Percentiles rank a stretch among this genome's conserved stretches.
phyloP scores from a whole-genome alignment of 2,329 filamentous ascomycete species.

The Fusarium aywerte region DNA sequence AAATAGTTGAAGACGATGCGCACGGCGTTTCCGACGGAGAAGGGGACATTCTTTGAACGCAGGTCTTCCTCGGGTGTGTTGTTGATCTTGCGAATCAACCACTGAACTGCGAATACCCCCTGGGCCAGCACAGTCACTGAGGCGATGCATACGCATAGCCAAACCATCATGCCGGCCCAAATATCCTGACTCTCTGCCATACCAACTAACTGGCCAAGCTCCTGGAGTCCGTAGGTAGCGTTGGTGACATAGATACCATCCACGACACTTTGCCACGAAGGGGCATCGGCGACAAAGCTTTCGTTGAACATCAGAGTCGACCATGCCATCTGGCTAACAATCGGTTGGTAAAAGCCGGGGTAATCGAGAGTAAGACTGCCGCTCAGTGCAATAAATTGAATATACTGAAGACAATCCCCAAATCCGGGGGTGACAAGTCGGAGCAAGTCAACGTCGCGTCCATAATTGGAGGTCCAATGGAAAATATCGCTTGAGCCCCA shows the following conservation, averaged over 20 bases:
- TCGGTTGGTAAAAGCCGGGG: slow-evolving; percentile 93
- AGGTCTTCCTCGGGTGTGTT: slow-evolving; percentile 85
- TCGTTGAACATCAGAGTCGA: slow-evolving; percentile 92
- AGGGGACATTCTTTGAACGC: slow-evolving; percentile 90
- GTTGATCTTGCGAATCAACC: slow-evolving; percentile 77
- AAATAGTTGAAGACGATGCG: slow-evolving; percentile 94
- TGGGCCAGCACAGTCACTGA: slow-evolving; percentile 77
- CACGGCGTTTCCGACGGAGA: slow-evolving; percentile 81
- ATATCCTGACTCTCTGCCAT: slow-evolving; percentile 81
- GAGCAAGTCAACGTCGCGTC: slow-evolving; percentile 89
- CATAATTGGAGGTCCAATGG: slow-evolving; percentile 98
- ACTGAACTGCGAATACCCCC: slow-evolving; percentile 78
- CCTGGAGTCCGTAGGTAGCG: slow-evolving; percentile 81
- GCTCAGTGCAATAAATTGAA: slow-evolving; percentile 90
- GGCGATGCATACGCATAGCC: slow-evolving; percentile 81
- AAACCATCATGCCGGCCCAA: slow-evolving; percentile 94
- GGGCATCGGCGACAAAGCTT: slow-evolving; percentile 79
- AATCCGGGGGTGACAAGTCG: slow-evolving; percentile 95
- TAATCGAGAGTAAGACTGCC: slow-evolving; percentile 89
- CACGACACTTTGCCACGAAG: slow-evolving; percentile 72
- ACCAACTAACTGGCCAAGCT: slow-evolving; percentile 82
- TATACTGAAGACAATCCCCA: slow-evolving; percentile 95
- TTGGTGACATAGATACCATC: slow-evolving; percentile 91
- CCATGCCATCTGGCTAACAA: slow-evolving; percentile 88
- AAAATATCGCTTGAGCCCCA: slow-evolving; percentile 94